Evolutionary conservation across 257 asterid species (phyloP), one percentile per base, ranked within the genome.

Genomic region (Penstemon newberryi): DNA sequence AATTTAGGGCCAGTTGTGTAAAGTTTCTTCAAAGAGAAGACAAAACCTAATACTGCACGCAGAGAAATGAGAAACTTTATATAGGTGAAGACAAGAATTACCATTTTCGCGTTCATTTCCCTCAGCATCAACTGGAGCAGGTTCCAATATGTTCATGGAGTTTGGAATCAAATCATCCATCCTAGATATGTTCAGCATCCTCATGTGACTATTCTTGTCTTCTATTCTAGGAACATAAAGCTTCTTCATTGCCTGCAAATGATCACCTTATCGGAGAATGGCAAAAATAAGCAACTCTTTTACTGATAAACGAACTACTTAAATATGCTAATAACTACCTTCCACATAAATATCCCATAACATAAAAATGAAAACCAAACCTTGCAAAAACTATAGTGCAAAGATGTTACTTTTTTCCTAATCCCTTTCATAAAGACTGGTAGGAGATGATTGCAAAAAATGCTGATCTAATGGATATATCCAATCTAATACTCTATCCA

Each of bases 141-240:
- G 98, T 78, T 93, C 98, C 81, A 93, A 71, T 71, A 93, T 93
- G 70, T 89, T 75, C 99, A 94, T 91, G 5, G 99, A 87, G 80
- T 83, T 94, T 19, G 96, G 84, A 78, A 94, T 73, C 80, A 94
- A 76, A 82, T 94, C 99, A 56, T 87, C 86, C 76, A 89, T 82
- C 12, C 83, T 80, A 56, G 91, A 78, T 47, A 94, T 91, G 80
- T 87, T 77, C 69, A 94, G 84, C 99, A 94, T 94, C 70, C 97
- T 72, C 97, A 94, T 94, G 83, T 84, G 80, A 76, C 97, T 81
- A 69, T 89, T 91, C 84, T 78, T 94, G 85, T 94, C 96, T 80
- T 94, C 99, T 53, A 94, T 91, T 54, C 96, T 81, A 51, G 97
- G 99, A 70, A 94, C 97, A 68, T 90, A 94, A 25, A 91, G 89